These are phyloP conservation scores for Coniochaeta sp. DNA, from an alignment of 2,329 filamentous ascomycete species.

Conservation along the genomic window DNA sequence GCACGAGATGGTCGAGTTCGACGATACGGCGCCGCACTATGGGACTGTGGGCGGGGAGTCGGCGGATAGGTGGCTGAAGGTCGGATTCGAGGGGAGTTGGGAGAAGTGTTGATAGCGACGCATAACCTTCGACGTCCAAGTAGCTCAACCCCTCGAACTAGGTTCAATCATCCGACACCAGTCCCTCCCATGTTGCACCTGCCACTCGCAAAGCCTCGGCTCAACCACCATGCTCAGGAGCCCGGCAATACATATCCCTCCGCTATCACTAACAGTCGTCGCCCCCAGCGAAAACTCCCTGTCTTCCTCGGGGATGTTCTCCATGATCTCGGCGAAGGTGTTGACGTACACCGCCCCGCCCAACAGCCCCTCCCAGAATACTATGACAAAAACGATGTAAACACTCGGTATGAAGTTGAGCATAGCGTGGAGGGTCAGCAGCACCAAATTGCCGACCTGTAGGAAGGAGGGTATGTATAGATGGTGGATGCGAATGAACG, in stretches of 20 bases:
- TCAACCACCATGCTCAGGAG: slow-evolving; percentile 80
- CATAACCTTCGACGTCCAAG: too few relatives aligned
- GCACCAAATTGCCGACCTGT: slow-evolving; percentile 68
- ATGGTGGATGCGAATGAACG: slow-evolving; percentile 73
- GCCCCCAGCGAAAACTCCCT: slow-evolving; percentile 88
- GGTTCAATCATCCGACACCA: slow-evolving; percentile 57
- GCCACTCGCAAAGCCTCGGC: slow-evolving; percentile 73
- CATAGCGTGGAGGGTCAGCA: slow-evolving; percentile 71
- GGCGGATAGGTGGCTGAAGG: neutral
- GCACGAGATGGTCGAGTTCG: neutral
- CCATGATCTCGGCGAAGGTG: slow-evolving; percentile 90
- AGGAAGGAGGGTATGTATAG: slow-evolving; percentile 79
- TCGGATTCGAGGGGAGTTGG: neutral
- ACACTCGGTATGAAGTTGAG: slow-evolving; percentile 77
- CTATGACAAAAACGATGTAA: slow-evolving; percentile 74
- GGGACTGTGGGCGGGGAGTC: neutral
- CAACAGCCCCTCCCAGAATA: slow-evolving; percentile 92
- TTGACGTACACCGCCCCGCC: slow-evolving; percentile 93
- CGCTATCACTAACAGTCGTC: slow-evolving; percentile 87
- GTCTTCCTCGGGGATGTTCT: slow-evolving; percentile 68
- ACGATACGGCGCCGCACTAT: neutral
- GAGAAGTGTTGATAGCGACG: neutral
- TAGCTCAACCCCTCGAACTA: too few relatives aligned
- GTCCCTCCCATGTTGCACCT: slow-evolving; percentile 71
- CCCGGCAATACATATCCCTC: slow-evolving; percentile 81